These are phyloP conservation scores for Dendrobium nobile DNA, from an alignment of 106 monocot genomes.

Conservation along the genomic window DNA sequence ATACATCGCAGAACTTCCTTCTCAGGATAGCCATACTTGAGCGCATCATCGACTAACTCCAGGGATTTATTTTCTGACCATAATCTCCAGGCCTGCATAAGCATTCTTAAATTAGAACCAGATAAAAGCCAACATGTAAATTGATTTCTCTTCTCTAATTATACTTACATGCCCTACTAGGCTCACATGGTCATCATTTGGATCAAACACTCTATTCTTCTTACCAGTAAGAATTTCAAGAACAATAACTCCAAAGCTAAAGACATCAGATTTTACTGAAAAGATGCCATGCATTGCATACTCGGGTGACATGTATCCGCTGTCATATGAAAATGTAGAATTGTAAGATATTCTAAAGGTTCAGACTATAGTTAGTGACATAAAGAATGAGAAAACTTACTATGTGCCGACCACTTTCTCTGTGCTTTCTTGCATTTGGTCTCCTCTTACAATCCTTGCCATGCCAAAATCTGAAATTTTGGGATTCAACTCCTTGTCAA, in stretches of 20 bases:
- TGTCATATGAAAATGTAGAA: background rate
- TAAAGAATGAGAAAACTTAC: background rate
- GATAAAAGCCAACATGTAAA: conserved; percentile 3
- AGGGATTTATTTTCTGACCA: conserved; percentile 6
- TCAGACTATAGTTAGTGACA: conserved; percentile 36
- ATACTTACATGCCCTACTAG: conserved; percentile 8
- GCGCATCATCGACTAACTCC: conserved; percentile 11
- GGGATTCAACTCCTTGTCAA: background rate
- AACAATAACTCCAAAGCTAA: conserved; percentile 2
- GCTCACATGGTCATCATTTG: background rate
- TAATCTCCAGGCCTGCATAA: conserved; percentile 9
- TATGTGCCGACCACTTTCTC: background rate
- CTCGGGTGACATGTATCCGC: conserved; percentile 11
- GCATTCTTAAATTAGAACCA: background rate
- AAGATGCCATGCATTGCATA: conserved; percentile 4
- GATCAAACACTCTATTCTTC: background rate
- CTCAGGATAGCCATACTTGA: conserved; percentile 1
- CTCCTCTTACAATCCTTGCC: background rate
- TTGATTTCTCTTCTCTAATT: conserved; percentile 33
- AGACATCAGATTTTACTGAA: conserved; percentile 4
- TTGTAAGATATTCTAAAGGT: conserved; percentile 8
- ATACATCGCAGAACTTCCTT: conserved; percentile 23
- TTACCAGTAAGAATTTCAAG: background rate
- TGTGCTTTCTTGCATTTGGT: conserved; percentile 8
- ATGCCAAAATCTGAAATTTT: conserved; percentile 6